Evolutionary conservation across 148 eudicot species (phyloP), one percentile per base, ranked within the genome.

Genomic region (Talinum fruticosum): DNA sequence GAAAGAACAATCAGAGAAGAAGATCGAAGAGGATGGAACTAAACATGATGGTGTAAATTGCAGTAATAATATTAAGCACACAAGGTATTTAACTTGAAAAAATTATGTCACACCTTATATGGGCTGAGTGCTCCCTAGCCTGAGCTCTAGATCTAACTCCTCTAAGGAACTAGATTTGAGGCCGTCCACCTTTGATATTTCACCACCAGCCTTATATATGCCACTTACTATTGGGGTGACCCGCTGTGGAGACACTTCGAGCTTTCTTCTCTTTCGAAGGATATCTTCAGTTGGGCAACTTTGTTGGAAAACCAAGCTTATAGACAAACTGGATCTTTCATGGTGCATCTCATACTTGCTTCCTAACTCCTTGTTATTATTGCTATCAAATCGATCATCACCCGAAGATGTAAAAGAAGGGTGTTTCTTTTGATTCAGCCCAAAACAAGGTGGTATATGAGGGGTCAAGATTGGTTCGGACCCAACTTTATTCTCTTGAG

Each of bases 61-160:
- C 28, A 18, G 24, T 16, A 5, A 51, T 49, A 0, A 30, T 18
- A 33, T 28, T 62, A 28, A 24, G 34, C 21, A 70, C 49, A 70
- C 65, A 34, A 14, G 26, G 10, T 57, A 51, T 14, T 47, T 35
- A 30, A 19, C 19, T 35, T 10, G 68, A 37, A 8, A 8, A 34
- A 8, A 51, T 68, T 76, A 69, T 80, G 68, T 84, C 81, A 23
- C 33, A 70, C 82, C 87, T 79, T 4, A 51, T 51, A 51, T 81
- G 32, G 88, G 84, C 75, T 82, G 77, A 85, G n/a, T n/a, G n/a
- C 86, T 82, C n/a, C 97, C 95, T 76, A 91, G 97, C 86, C 95
- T 89, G 66, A 93, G 88, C 88, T 93, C 97, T 74, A 93, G 96
- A 93, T 93, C 97, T 78, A 93, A 64, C 45, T 88, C 92, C 23